Evolutionary conservation across 2,329 filamentous ascomycete genomes (phyloP), one percentile per base, ranked within the genome.

Genomic region (Dothistroma septosporum): DNA sequence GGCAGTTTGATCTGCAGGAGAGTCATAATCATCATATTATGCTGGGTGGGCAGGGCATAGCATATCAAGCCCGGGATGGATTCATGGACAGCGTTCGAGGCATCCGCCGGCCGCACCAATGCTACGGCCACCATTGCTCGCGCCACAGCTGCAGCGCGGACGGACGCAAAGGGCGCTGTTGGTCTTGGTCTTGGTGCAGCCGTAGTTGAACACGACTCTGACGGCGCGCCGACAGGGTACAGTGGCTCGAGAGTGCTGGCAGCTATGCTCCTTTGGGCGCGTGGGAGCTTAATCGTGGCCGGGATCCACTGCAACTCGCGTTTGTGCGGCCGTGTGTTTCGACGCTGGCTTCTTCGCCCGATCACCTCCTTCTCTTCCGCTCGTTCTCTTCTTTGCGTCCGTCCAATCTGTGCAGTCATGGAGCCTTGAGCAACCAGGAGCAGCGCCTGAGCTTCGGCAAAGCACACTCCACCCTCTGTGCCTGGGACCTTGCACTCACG

Each of bases 391-490:
- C 47, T 57, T 41, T 58, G 48, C 55, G 47, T 47, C 60, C 24
- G 24, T 28, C 31, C 61, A 57, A 58, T 56, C 57, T 61, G 64
- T 28, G 24, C 24, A 28, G 24, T 63, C 61, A 66, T 66, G 64
- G 63, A 65, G 60, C 57, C 58, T 59, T 64, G 60, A 65, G 58
- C 59, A 65, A 62, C 60, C 57, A 54, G 60, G 62, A 62, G 64
- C 61, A 54, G 58, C 60, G 61, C 64, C 64, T 63, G 63, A 63
- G 63, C 60, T 63, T 60, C 64, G 62, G 61, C 59, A 61, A 61
- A 56, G 53, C 58, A 57, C 57, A 55, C 64, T 61, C 61, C 57
- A 59, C 41, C 14, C 61, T 28, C 59, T 63, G 56, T 59, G 59
- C 57, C 61, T 64, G 59, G 62, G 53, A 55, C 59, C 61, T 44